Conservation (phyloP, 352 stramenopile genomes). For the Thraustochytrium striatum region DNA sequence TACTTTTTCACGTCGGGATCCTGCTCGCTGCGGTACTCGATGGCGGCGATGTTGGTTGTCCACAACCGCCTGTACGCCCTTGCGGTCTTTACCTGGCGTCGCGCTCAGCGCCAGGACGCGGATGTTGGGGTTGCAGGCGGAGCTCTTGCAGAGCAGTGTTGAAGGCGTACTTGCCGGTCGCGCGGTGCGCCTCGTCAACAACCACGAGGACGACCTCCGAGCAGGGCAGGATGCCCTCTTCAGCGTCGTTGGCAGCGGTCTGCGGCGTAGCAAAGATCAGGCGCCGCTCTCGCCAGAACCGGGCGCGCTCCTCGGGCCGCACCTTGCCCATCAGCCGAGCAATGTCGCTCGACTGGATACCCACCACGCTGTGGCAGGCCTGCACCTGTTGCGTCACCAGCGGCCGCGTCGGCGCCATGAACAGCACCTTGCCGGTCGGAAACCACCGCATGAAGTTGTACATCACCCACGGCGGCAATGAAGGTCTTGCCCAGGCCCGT, state of each 20-base stretch:
- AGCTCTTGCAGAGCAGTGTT: slow-evolving; percentile 71
- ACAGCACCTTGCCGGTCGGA: slow-evolving; percentile 83
- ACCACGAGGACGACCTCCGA: slow-evolving; percentile 69
- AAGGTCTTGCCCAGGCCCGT: slow-evolving; percentile 99
- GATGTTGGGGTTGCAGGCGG: slow-evolving; percentile 59
- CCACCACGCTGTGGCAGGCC: slow-evolving; percentile 81
- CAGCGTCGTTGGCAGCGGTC: slow-evolving; percentile 92
- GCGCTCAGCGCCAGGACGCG: slow-evolving; percentile 89
- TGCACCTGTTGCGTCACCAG: slow-evolving; percentile 96
- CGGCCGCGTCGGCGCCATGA: slow-evolving; percentile 95
- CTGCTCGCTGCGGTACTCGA: slow-evolving; percentile 88
- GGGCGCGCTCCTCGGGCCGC: slow-evolving; percentile 62
- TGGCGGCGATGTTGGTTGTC: slow-evolving; percentile 87
- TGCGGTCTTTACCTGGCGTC: slow-evolving; percentile 90
- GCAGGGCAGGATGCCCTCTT: slow-evolving; percentile 56
- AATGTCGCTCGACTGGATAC: slow-evolving; percentile 77
- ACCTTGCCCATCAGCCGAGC: slow-evolving; percentile 76
- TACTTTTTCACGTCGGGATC: slow-evolving; percentile 90
- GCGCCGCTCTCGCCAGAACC: slow-evolving; percentile 81
- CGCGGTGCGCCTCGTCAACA: slow-evolving; percentile 94
- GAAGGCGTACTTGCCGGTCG: slow-evolving; percentile 94
- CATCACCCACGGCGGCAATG: slow-evolving; percentile 98
- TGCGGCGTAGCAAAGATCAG: slow-evolving; percentile 99
- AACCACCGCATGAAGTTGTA: slow-evolving; percentile 99
- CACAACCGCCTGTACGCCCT: slow-evolving; percentile 90